phyloP scores from a whole-genome alignment of 495 filamentous ascomycete genomes.

The Tuber indicum region DNA sequence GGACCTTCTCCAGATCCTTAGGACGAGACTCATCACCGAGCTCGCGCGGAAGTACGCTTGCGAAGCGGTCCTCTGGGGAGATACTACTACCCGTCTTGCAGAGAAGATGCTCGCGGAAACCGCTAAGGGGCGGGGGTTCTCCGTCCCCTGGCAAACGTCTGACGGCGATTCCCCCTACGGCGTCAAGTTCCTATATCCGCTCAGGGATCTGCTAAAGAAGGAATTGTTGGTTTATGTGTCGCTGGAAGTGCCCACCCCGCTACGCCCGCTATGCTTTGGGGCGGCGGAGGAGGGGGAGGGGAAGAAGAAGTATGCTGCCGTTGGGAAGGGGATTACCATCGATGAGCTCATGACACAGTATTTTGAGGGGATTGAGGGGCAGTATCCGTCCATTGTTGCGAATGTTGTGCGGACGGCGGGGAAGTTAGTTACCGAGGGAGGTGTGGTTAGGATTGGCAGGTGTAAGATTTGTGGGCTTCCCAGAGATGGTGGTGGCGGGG shows the following conservation, averaged over 20 bases:
- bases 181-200: slow-evolving; percentile 55
- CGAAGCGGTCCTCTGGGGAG: slow-evolving; percentile 68
- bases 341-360: slow-evolving; percentile 86
- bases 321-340: slow-evolving; percentile 71
- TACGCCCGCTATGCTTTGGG: slow-evolving; percentile 25
- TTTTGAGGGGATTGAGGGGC: slow-evolving; percentile 76
- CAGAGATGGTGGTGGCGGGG: slow-evolving; percentile 47
- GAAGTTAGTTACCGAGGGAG: slow-evolving; percentile 55
- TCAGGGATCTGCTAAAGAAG: slow-evolving; percentile 74
- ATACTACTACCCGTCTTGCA: slow-evolving; percentile 80
- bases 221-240: slow-evolving; percentile 63
- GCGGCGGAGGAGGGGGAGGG: neutral
- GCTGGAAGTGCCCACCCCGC: slow-evolving; percentile 37
- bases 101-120: slow-evolving; percentile 78
- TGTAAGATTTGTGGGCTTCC: slow-evolving; percentile 52
- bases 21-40: slow-evolving; percentile 61
- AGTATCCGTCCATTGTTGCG: slow-evolving; percentile 84
- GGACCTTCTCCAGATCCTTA: slow-evolving; percentile 64
- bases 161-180: slow-evolving; percentile 64
- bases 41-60: slow-evolving; percentile 56
- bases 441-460: slow-evolving; percentile 9
- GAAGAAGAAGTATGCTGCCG: slow-evolving; percentile 25
- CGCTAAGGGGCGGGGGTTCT: slow-evolving; percentile 80
- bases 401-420: slow-evolving; percentile 86
- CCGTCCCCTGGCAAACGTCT: slow-evolving; percentile 69